Conservation (phyloP, 352 stramenopile species). For the Phytophthora ohioensis region DNA sequence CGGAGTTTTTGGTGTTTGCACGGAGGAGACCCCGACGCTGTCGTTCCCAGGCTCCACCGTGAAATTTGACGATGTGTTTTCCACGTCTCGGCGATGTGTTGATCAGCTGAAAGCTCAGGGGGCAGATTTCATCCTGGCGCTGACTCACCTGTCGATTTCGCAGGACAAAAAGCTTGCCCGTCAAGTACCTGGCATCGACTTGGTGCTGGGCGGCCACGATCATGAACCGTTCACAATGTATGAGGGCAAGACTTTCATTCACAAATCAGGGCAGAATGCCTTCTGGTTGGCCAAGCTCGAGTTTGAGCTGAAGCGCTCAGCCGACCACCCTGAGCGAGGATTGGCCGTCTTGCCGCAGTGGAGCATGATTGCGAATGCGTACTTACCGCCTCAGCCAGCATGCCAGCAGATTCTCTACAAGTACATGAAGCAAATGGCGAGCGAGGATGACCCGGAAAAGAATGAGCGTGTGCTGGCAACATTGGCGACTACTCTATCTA, state of each 20-base stretch:
- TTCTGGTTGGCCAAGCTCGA: slow-evolving; percentile 88
- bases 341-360: slow-evolving; percentile 70
- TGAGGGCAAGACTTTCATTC: slow-evolving; percentile 84
- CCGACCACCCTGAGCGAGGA: slow-evolving; percentile 50
- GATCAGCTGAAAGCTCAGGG: slow-evolving; percentile 63
- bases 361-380: slow-evolving; percentile 84
- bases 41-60: slow-evolving; percentile 55
- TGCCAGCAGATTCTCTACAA: slow-evolving; percentile 79
- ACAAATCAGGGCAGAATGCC: slow-evolving; percentile 91
- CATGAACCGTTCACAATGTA: slow-evolving; percentile 91
- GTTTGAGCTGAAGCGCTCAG: slow-evolving; percentile 64
- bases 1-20: slow-evolving; percentile 79
- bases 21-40: slow-evolving; percentile 62
- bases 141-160: slow-evolving; percentile 86
- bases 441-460: slow-evolving; percentile 55
- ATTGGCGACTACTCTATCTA: slow-evolving; percentile 64
- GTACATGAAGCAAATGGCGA: slow-evolving; percentile 72
- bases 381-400: slow-evolving; percentile 56
- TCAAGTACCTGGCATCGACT: slow-evolving; percentile 74
- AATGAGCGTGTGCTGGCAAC: slow-evolving; percentile 64
- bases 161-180: slow-evolving; percentile 78
- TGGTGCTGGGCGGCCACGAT: slow-evolving; percentile 93
- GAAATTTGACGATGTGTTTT: slow-evolving; percentile 60
- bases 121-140: slow-evolving; percentile 84
- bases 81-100: slow-evolving; percentile 64